Percentiles rank a stretch among this genome's conserved stretches.
Evolutionary conservation across 2,329 filamentous ascomycete genomes (phyloP).

Genomic region (Coniella vitis): DNA sequence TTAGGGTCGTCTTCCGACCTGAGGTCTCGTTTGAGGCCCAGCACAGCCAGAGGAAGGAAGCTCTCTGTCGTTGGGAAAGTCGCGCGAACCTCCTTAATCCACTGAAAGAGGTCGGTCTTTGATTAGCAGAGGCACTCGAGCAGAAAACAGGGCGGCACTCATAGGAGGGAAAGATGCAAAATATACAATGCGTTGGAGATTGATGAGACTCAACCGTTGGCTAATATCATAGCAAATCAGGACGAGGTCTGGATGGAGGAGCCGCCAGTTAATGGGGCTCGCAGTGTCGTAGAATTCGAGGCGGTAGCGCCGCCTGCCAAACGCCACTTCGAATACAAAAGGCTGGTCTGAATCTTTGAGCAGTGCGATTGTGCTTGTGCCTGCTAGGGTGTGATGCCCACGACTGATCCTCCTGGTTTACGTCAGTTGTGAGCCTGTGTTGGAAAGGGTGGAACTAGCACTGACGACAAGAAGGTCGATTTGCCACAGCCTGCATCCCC

Average conservation of each 20-base stretch:
- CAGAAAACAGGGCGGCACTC: background rate
- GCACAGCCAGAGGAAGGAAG: slow-evolving; percentile 45
- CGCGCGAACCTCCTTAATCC: slow-evolving; percentile 47
- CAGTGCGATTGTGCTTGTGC: slow-evolving; percentile 36
- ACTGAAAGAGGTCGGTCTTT: slow-evolving; percentile 26
- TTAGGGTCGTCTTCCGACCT: slow-evolving; percentile 52
- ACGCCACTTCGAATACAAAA: slow-evolving; percentile 48
- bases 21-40: slow-evolving; percentile 56
- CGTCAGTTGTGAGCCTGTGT: slow-evolving; percentile 7
- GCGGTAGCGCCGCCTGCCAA: slow-evolving; percentile 39
- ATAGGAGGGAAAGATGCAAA: background rate
- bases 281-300: slow-evolving; percentile 56
- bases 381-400: slow-evolving; percentile 25
- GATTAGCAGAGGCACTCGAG: background rate
- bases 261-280: slow-evolving; percentile 50
- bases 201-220: slow-evolving; percentile 49
- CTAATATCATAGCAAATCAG: slow-evolving; percentile 58
- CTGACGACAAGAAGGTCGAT: slow-evolving; percentile 55
- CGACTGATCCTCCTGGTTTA: slow-evolving; percentile 43
- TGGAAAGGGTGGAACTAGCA: slow-evolving; percentile 17
- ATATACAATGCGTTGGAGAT: slow-evolving; percentile 50
- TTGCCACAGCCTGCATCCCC: slow-evolving; percentile 55
- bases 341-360: slow-evolving; percentile 55
- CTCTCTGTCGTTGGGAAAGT: slow-evolving; percentile 41
- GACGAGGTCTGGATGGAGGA: slow-evolving; percentile 51